Evolutionary conservation across 495 filamentous ascomycete genomes (phyloP).

Genomic region (Aspergillus steynii): DNA sequence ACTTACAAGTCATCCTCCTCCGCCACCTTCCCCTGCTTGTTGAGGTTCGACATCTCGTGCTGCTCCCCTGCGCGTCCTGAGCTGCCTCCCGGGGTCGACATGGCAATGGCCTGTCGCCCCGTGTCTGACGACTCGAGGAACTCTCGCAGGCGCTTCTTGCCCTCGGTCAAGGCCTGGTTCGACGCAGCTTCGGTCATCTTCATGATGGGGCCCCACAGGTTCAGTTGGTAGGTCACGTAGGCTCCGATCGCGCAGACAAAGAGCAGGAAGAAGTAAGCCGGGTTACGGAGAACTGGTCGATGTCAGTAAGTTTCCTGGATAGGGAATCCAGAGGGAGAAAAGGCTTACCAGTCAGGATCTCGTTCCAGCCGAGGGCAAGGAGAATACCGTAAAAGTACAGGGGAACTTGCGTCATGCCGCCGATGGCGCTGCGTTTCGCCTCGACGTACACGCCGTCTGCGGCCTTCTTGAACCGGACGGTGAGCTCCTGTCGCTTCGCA

Average conservation of each 20-base stretch:
- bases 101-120: slow-evolving; percentile 75
- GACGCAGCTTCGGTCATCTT: slow-evolving; percentile 91
- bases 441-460: slow-evolving; percentile 97
- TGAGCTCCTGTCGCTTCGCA: slow-evolving; percentile 81
- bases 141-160: slow-evolving; percentile 82
- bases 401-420: slow-evolving; percentile 91
- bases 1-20: slow-evolving; percentile 43
- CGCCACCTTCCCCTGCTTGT: slow-evolving; percentile 30
- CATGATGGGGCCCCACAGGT: slow-evolving; percentile 92
- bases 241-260: slow-evolving; percentile 71
- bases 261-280: slow-evolving; percentile 86
- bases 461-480: slow-evolving; percentile 94
- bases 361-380: slow-evolving; percentile 93
- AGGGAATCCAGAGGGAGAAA: neutral
- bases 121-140: slow-evolving; percentile 81
- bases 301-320: slow-evolving; percentile 5
- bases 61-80: slow-evolving; percentile 31
- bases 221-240: slow-evolving; percentile 89
- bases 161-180: slow-evolving; percentile 82
- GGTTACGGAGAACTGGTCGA: slow-evolving; percentile 79
- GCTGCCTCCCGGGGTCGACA: slow-evolving; percentile 48
- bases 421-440: slow-evolving; percentile 93
- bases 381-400: slow-evolving; percentile 91
- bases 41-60: slow-evolving; percentile 49
- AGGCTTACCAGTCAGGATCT: slow-evolving; percentile 81